Evolutionary conservation across 768 basidiomycete genomes (phyloP).

Genomic region (Hirschioporus abietinus): DNA sequence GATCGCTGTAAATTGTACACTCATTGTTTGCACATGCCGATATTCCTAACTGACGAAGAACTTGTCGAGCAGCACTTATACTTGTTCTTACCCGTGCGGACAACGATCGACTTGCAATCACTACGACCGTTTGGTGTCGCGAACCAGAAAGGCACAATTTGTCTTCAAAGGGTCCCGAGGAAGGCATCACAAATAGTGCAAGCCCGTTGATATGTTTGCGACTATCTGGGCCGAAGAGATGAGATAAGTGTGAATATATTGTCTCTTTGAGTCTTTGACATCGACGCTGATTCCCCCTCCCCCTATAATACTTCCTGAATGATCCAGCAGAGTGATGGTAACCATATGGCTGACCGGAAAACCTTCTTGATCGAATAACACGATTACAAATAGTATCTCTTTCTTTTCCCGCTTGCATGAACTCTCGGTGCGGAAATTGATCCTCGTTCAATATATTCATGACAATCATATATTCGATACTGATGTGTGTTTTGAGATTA

Average conservation of each 20-base stretch:
- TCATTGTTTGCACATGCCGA: conserved; percentile 46
- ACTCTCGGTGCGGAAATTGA: not conserved
- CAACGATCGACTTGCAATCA: no score
- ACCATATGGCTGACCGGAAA: conserved; percentile 52
- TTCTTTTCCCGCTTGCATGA: not conserved
- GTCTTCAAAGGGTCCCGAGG: conserved; percentile 43
- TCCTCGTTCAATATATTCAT: no score
- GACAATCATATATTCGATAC: no score
- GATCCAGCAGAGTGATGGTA: conserved; percentile 66
- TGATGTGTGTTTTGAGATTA: no score
- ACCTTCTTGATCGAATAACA: conserved; percentile 26
- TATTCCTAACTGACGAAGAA: conserved; percentile 33
- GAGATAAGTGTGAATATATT: conserved; percentile 48
- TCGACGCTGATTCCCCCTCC: conserved; percentile 9
- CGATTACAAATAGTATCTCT: not conserved
- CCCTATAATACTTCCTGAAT: conserved; percentile 48
- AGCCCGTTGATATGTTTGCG: conserved; percentile 60
- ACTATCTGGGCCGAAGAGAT: conserved; percentile 58
- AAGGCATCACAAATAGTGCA: conserved; percentile 51
- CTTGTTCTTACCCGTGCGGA: conserved; percentile 49
- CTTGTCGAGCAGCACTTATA: conserved; percentile 42
- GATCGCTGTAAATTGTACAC: conserved; percentile 32
- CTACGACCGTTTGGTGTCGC: no score
- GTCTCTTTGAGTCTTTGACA: not conserved
- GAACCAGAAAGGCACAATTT: conserved; percentile 56